phyloP scores from a whole-genome alignment of 2,329 filamentous ascomycete species.

The Botrytis medusae region DNA sequence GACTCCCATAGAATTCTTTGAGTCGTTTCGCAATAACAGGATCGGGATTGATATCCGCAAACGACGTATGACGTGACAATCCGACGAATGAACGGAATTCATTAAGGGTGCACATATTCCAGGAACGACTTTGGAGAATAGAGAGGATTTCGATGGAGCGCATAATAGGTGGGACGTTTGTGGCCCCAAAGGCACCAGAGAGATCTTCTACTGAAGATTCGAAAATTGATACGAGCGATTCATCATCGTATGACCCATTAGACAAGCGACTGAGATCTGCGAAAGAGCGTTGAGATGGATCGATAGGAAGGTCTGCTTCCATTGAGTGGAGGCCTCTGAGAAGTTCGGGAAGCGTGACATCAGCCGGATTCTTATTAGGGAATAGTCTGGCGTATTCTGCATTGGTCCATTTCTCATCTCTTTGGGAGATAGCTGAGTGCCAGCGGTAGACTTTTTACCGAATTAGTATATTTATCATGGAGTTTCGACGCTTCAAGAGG shows the following conservation, averaged over 20 bases:
- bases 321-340: slow-evolving; percentile 62
- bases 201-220: slow-evolving; percentile 51
- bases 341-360: slow-evolving; percentile 61
- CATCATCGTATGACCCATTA: slow-evolving; percentile 71
- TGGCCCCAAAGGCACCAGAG: slow-evolving; percentile 52
- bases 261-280: slow-evolving; percentile 61
- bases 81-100: slow-evolving; percentile 54
- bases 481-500: neutral
- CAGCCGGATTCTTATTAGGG: slow-evolving; percentile 47
- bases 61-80: slow-evolving; percentile 49
- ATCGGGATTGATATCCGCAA: slow-evolving; percentile 50
- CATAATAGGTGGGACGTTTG: slow-evolving; percentile 48
- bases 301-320: slow-evolving; percentile 58
- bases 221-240: slow-evolving; percentile 72
- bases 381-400: slow-evolving; percentile 58
- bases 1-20: slow-evolving; percentile 62
- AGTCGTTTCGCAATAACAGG: slow-evolving; percentile 54
- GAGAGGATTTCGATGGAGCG: slow-evolving; percentile 50
- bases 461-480: neutral
- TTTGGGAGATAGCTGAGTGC: slow-evolving; percentile 73
- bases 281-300: slow-evolving; percentile 70
- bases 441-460: slow-evolving; percentile 60
- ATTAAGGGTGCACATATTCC: slow-evolving; percentile 40
- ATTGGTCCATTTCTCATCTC: slow-evolving; percentile 69
- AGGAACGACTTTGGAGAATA: slow-evolving; percentile 48